These are phyloP conservation scores for Acacia melanoxylon DNA, from an alignment of 306 rosid species.

Conservation along the genomic window DNA sequence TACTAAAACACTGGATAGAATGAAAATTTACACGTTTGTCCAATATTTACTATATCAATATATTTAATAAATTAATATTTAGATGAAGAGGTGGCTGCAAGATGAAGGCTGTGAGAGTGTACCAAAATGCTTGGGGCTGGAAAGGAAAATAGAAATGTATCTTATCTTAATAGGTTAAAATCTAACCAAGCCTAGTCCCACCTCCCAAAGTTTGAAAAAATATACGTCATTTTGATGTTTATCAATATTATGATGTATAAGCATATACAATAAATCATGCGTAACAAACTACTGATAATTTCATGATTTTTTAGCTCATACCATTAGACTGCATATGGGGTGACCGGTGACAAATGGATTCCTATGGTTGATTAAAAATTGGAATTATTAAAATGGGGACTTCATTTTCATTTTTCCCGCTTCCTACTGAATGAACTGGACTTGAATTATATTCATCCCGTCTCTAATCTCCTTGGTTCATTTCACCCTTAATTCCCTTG, in stretches of 20 bases:
- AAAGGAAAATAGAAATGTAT: neutral
- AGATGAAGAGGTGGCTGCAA: neutral
- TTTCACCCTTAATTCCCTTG: neutral
- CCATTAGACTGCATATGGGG: neutral
- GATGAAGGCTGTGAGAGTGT: neutral
- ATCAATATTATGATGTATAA: too few species aligned
- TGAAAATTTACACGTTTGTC: neutral
- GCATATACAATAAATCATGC: neutral
- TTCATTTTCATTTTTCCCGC: slow-evolving; percentile 4
- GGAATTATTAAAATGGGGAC: neutral
- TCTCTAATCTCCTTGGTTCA: neutral
- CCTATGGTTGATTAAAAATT: neutral
- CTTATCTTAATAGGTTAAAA: too few species aligned
- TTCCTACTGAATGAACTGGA: slow-evolving; percentile 11
- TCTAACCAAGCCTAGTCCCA: neutral
- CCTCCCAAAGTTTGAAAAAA: too few species aligned
- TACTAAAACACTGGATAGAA: neutral
- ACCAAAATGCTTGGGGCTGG: neutral
- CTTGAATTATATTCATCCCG: neutral
- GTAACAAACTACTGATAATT: neutral
- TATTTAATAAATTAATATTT: neutral
- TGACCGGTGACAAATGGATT: neutral
- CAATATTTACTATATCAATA: neutral
- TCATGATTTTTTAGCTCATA: neutral
- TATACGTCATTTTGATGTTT: neutral